Evolutionary conservation across 192 early-diverging fungal species (phyloP), one percentile per base, ranked within the genome.

Genomic region (Backusella westeae): DNA sequence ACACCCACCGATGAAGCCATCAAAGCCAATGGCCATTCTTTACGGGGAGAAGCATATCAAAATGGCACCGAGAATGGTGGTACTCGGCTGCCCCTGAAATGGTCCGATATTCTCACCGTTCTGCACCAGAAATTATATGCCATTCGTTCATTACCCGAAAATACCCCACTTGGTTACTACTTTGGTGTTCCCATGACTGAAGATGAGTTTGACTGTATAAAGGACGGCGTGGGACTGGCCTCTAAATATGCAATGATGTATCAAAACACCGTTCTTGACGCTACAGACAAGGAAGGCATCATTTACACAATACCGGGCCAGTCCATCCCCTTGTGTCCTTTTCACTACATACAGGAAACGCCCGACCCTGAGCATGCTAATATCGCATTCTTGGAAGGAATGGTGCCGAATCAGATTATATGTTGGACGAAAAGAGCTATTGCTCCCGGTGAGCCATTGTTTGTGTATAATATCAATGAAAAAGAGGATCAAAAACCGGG

Each of bases 181-280:
- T 97, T 97, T 86, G 96, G 96, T 38, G 94, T 97, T 7, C 96
- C 96, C 5, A 97, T 95, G 92, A 93, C 93, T 3, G 96, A 96
- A 81, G 93, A 94, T 75, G 96, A 97, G 74, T 97, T 95, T 81
- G 96, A 97, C 82, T 89, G 88, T 1, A 76, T 91, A 14, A 97
- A 97, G 75, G 95, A 96, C 42, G 84, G 86, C 14, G 84, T 92
- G 14, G 95, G 95, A 0, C 35, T 86, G 56, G 87, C 96, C 6
- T 93, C 91, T 4, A 89, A 95, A 65, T 97, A 97, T 80, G 89
- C 93, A 4, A 90, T 95, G 77, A 93, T 94, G 89, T 97, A 96
- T 76, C 88, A 91, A 34, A 87, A 89, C 21, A 97, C 91, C 0
- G 93, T 97, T 0, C 80, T 97, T 21, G 96, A 97, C 79, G 96